Evolutionary conservation across 2,329 filamentous ascomycete species (phyloP).

Genomic region (Berkeleyomyces rouxiae): DNA sequence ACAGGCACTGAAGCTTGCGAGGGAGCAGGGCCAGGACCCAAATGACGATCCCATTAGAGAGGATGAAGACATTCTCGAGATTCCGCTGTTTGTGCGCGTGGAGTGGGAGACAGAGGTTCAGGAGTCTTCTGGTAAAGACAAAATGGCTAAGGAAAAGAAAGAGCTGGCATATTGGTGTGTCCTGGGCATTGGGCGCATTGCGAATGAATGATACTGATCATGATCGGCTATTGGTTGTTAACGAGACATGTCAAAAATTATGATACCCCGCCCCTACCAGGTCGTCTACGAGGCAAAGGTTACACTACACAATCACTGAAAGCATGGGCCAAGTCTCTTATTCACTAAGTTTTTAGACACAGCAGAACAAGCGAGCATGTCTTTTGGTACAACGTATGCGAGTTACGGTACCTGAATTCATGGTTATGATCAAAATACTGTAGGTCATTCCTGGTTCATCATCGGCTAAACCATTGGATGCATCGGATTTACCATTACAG

Average conservation of each 20-base stretch:
- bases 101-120: conserved; percentile 69
- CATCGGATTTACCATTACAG: conserved; percentile 3
- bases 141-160: conserved; percentile 55
- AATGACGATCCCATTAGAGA: conserved; percentile 34
- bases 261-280: neutral
- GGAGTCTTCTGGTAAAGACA: conserved; percentile 40
- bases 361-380: neutral
- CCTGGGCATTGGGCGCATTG: conserved; percentile 70
- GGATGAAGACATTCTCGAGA: conserved; percentile 58
- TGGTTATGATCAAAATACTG: conserved; percentile 13
- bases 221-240: neutral
- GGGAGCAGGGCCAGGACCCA: conserved; percentile 22
- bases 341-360: neutral
- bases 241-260: conserved; percentile 6
- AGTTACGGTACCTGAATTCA: conserved; percentile 14
- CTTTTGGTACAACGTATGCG: conserved; percentile 5
- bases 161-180: conserved; percentile 96
- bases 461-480: conserved; percentile 2
- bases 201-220: conserved; percentile 23
- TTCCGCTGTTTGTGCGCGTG: conserved; percentile 81
- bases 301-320: neutral
- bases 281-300: neutral
- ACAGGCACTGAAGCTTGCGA: conserved; percentile 21
- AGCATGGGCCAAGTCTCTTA: neutral
- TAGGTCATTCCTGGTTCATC: conserved; percentile 9